These are phyloP conservation scores for Ascochyta koolunga DNA, from an alignment of 2,329 filamentous ascomycete species.

Conservation along the genomic window DNA sequence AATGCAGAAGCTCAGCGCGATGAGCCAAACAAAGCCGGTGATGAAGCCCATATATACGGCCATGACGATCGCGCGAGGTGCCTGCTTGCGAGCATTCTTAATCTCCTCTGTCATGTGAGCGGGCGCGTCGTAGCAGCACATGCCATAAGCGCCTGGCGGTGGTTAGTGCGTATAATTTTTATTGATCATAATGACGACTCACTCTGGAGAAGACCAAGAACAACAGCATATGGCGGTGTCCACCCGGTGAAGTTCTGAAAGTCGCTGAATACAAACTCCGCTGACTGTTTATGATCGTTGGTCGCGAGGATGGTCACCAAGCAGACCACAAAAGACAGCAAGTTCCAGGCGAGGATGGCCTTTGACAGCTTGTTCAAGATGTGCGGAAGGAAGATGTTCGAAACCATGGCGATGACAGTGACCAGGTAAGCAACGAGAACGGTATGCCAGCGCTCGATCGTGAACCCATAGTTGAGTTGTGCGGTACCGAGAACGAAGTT, in stretches of 20 bases:
- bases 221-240: conserved; percentile 56
- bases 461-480: conserved; percentile 59
- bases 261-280: conserved; percentile 61
- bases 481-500: conserved; percentile 63
- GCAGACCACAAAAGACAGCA: conserved; percentile 59
- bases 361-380: conserved; percentile 60
- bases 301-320: conserved; percentile 59
- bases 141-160: conserved; percentile 54
- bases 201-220: conserved; percentile 61
- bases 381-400: conserved; percentile 59
- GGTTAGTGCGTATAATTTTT: not conserved
- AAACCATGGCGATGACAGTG: conserved; percentile 50
- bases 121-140: conserved; percentile 59
- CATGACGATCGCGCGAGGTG: conserved; percentile 53
- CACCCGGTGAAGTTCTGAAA: conserved; percentile 63
- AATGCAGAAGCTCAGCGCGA: conserved; percentile 51
- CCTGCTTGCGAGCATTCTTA: conserved; percentile 57
- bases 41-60: conserved; percentile 50
- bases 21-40: conserved; percentile 49
- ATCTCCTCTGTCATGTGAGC: conserved; percentile 64
- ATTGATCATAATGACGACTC: not conserved
- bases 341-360: conserved; percentile 60
- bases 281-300: conserved; percentile 60
- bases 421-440: conserved; percentile 60
- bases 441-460: conserved; percentile 63